These are phyloP conservation scores for Pulveroboletus sp. DNA, from an alignment of 768 basidiomycete genomes.

Conservation along the genomic window DNA sequence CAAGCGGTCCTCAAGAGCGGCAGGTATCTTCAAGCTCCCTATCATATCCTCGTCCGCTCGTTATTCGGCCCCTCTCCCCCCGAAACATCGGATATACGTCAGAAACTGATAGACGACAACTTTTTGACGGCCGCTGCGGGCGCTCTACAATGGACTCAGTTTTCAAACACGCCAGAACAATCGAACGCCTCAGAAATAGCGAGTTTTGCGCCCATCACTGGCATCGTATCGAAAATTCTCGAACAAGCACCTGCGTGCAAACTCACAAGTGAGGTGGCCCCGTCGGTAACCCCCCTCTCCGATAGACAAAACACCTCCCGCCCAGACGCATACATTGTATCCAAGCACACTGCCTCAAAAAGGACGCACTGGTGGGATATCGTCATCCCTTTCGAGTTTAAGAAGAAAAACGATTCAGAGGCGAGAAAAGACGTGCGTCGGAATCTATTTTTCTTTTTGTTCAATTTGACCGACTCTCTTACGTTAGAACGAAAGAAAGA, in stretches of 20 bases:
- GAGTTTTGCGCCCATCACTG: not conserved
- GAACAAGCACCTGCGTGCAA: not conserved
- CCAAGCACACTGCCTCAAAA: accelerated
- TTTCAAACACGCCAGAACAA: not conserved
- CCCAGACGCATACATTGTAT: conserved; percentile 1
- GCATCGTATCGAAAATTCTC: not conserved
- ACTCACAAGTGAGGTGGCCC: not conserved
- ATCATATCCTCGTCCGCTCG: too few species aligned
- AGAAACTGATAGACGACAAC: not conserved
- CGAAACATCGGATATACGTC: not conserved
- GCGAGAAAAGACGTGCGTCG: not conserved
- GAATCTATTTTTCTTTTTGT: not conserved
- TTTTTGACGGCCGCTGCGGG: not conserved
- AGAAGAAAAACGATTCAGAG: not conserved
- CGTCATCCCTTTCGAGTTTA: conserved; percentile 6
- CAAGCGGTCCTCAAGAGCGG: too few species aligned
- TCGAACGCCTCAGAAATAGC: not conserved
- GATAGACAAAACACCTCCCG: not conserved
- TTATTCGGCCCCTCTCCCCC: too few species aligned
- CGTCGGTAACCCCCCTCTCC: not conserved
- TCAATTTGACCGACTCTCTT: not conserved
- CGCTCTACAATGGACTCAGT: not conserved
- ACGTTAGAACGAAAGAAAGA: conserved; percentile 15
- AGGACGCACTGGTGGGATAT: conserved; percentile 12
- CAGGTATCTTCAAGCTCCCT: too few species aligned